These are phyloP conservation scores for Craspedostauros australis DNA, from an alignment of 108 stramenopile species.

Conservation along the genomic window DNA sequence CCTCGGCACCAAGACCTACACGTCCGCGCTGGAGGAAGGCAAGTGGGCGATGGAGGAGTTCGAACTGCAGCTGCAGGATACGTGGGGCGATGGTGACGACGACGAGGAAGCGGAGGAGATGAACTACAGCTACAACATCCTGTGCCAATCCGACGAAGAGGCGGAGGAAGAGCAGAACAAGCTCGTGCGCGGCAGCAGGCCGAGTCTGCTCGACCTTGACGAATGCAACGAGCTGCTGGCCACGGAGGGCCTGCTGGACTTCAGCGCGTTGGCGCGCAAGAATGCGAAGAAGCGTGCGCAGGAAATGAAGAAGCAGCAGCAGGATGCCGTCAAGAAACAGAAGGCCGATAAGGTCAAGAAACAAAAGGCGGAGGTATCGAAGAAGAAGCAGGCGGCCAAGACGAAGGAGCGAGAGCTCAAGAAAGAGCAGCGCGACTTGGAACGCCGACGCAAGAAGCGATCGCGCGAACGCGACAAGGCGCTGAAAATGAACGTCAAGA, in stretches of 20 bases:
- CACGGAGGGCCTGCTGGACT: slow-evolving; percentile 67
- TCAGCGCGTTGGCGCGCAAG: slow-evolving; percentile 59
- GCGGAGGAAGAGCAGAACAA: slow-evolving; percentile 51
- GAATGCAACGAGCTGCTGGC: slow-evolving; percentile 73
- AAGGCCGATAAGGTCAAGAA: slow-evolving; percentile 44
- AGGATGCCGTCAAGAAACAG: slow-evolving; percentile 49
- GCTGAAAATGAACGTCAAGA: slow-evolving; percentile 37
- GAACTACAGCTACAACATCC: slow-evolving; percentile 50
- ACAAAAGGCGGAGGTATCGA: slow-evolving; percentile 20
- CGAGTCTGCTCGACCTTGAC: slow-evolving; percentile 54
- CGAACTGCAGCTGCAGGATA: slow-evolving; percentile 50
- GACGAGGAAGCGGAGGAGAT: slow-evolving; percentile 47
- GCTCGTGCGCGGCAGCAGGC: slow-evolving; percentile 12
- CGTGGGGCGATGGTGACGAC: slow-evolving; percentile 42
- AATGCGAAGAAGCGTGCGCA: slow-evolving; percentile 62
- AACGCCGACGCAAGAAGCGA: slow-evolving; percentile 61
- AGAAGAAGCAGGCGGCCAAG: slow-evolving; percentile 28
- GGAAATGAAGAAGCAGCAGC: slow-evolving; percentile 62
- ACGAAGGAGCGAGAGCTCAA: slow-evolving; percentile 40
- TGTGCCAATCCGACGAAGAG: slow-evolving; percentile 78
- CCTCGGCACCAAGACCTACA: slow-evolving; percentile 52
- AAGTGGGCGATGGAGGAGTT: slow-evolving; percentile 69
- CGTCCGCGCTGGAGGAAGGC: slow-evolving; percentile 71
- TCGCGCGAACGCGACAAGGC: slow-evolving; percentile 61
- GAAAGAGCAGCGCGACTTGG: slow-evolving; percentile 54